Percentiles rank a stretch among this genome's conserved stretches.
These are phyloP conservation scores for Mimosa pudica DNA, from an alignment of 306 rosid genomes.

Conservation along the genomic window DNA sequence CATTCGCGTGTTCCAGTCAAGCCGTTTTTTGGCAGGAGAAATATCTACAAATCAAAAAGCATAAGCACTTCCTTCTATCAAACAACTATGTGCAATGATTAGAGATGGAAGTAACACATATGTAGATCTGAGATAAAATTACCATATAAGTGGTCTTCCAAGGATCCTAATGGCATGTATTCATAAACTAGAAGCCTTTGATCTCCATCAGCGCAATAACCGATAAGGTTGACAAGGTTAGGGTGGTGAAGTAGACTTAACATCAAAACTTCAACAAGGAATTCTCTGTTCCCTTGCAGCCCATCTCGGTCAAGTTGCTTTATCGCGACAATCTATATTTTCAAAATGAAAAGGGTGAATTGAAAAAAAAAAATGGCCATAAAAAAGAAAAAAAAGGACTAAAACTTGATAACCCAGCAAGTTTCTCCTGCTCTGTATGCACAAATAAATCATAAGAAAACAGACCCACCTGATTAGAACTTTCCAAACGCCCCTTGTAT, in stretches of 20 bases:
- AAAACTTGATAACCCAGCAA: constrained; percentile 23
- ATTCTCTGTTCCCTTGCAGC: constrained; percentile 91
- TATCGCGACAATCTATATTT: constrained; percentile 77
- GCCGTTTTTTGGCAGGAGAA: constrained; percentile 66
- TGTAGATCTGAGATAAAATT: constrained; percentile 30
- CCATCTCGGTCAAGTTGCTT: constrained; percentile 96
- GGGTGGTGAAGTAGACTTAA: constrained; percentile 91
- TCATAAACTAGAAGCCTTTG: constrained; percentile 97
- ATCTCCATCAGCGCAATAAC: constrained; percentile 98
- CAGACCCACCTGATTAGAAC: constrained; percentile 66
- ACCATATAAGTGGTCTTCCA: constrained; percentile 95
- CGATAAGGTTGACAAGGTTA: constrained; percentile 88
- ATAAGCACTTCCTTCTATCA: constrained; percentile 21
- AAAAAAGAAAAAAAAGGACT: neutral
- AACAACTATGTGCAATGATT: neutral
- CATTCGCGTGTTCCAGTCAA: constrained; percentile 92
- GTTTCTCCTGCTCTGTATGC: constrained; percentile 20
- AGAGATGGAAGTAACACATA: neutral
- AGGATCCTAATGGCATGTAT: constrained; percentile 86
- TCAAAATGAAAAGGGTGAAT: constrained; percentile 34
- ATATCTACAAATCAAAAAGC: constrained; percentile 59
- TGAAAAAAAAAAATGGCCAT: constrained; percentile 19
- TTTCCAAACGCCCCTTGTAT: constrained; percentile 81
- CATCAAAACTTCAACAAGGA: constrained; percentile 94
- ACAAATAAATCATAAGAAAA: constrained; percentile 20